These are phyloP conservation scores for Nematodospora anomalae DNA, from an alignment of 1,139 yeast genomes.

Conservation along the genomic window DNA sequence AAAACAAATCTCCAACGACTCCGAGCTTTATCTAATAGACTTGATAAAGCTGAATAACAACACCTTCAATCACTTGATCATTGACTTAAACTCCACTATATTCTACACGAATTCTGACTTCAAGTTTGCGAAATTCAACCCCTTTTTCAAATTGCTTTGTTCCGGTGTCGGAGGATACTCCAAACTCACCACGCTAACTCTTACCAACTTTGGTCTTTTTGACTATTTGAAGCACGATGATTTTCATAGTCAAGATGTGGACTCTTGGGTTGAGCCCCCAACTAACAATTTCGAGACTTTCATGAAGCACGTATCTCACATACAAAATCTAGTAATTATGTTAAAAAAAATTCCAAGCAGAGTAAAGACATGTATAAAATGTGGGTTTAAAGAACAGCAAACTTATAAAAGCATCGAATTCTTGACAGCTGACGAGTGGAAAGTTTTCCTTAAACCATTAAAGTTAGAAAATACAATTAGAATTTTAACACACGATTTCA, in stretches of 20 bases:
- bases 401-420: conserved; percentile 18
- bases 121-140: conserved; percentile 38
- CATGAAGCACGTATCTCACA: conserved; percentile 25
- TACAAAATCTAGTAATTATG: conserved; percentile 27
- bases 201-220: conserved; percentile 38
- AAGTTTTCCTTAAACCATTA: conserved; percentile 26
- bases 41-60: conserved; percentile 27
- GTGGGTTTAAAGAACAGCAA: conserved; percentile 29
- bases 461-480: conserved; percentile 17
- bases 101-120: conserved; percentile 38
- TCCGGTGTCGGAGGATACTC: conserved; percentile 38
- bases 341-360: conserved; percentile 23
- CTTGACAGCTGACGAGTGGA: conserved; percentile 30
- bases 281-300: conserved; percentile 31
- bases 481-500: conserved; percentile 20
- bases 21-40: conserved; percentile 52
- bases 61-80: conserved; percentile 31
- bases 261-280: conserved; percentile 23
- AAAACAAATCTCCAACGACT: conserved; percentile 36
- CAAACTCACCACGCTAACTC: conserved; percentile 24
- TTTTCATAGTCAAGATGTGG: conserved; percentile 15
- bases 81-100: conserved; percentile 51
- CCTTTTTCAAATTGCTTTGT: conserved; percentile 45
- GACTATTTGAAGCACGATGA: conserved; percentile 24
- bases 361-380: conserved; percentile 32